Evolutionary conservation across 495 filamentous ascomycete species (phyloP), one percentile per base, ranked within the genome.

Genomic region (Penicillium robsamsonii): DNA sequence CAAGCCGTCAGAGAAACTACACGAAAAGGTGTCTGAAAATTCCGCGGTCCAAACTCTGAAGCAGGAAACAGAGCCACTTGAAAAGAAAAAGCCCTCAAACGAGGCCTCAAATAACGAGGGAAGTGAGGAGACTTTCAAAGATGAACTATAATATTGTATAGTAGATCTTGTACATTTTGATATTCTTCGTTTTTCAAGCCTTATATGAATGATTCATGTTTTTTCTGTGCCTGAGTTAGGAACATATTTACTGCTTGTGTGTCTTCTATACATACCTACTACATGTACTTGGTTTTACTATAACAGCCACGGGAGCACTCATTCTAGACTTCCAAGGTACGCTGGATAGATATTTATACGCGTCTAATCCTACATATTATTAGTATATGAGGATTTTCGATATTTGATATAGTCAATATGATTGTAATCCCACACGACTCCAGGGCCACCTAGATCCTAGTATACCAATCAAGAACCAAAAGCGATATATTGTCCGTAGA

Each of bases 91-190:
- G 40, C 44, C 57, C 1, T 55, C 58, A 9, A 50, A 43, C 13
- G 57, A 69, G 42, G 5, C 50, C 11, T 0, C 70, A 57, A 9
- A 49, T 9, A 31, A 73, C 29, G 66, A 66, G 33, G 79, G 77
- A 4, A 79, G 76, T 55, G 70, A 82, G 62, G 81, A 83, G 67
- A 69, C 73, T 6, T 82, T 78, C 51, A 81, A 80, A 57, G 79
- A 85, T 58, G 82, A 85, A 58, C 62, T 84, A 67, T 85, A 65
- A 69, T 27, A 24, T 33, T 63, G 48, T 60, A 55, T 42, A 56
- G 41, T 58, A 61, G 24, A 54, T 22, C 17, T 13, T 29, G 43
- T 44, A 49, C 40, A 47, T 56, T 50, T 53, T 20, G 33, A 18
- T 30, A 44, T 11, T 2, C 40, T n/a, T 11, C 35, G 13, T 38